These are phyloP conservation scores for Trametes sanguinea DNA, from an alignment of 768 basidiomycete species.

Conservation along the genomic window DNA sequence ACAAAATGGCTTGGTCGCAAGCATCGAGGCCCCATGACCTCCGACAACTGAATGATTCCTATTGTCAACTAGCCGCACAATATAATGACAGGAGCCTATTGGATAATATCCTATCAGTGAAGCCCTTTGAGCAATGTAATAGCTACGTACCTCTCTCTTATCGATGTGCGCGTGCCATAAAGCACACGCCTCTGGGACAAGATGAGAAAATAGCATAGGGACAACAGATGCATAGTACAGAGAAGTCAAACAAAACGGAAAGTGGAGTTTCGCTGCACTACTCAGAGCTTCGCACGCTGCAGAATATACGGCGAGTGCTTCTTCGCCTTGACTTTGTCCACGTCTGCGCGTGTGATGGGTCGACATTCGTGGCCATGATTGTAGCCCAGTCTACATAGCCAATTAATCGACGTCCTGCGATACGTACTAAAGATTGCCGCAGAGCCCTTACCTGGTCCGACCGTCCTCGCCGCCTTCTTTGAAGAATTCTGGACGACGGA, in stretches of 20 bases:
- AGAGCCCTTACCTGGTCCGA: constrained; percentile 50
- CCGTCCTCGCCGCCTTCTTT: constrained; percentile 68
- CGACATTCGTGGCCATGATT: constrained; percentile 75
- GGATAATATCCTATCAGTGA: too few relatives aligned
- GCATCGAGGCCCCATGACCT: background rate
- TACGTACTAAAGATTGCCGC: too few relatives aligned
- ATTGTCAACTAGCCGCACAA: too few relatives aligned
- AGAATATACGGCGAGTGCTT: constrained; percentile 51
- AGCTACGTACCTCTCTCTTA: too few relatives aligned
- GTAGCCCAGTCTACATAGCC: constrained; percentile 63
- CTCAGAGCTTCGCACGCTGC: constrained; percentile 43
- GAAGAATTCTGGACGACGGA: constrained; percentile 79
- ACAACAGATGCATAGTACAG: too few relatives aligned
- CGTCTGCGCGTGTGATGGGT: constrained; percentile 59
- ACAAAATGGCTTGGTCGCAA: background rate
- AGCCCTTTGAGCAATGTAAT: too few relatives aligned
- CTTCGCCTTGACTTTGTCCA: constrained; percentile 77
- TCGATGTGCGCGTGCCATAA: too few relatives aligned
- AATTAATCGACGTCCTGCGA: too few relatives aligned
- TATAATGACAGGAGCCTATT: too few relatives aligned
- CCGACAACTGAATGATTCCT: too few relatives aligned
- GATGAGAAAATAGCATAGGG: too few relatives aligned
- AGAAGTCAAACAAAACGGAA: background rate
- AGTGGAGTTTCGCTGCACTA: background rate
- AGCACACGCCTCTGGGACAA: too few relatives aligned